phyloP scores from a whole-genome alignment of 176 grass and related monocot species.

The Carex parvula region DNA sequence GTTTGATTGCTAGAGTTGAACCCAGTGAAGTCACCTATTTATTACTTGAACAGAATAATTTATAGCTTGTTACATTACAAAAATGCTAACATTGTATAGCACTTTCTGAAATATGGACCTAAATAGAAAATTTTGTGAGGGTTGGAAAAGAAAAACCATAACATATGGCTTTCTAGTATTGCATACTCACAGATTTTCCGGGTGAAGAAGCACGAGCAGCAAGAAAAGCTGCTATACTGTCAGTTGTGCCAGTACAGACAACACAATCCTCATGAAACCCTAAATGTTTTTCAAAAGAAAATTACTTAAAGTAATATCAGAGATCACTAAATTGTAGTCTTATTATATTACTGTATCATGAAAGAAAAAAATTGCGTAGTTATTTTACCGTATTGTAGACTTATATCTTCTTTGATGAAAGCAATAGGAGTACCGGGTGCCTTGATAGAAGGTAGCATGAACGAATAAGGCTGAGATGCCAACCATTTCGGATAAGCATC shows the following conservation, averaged over 20 bases:
- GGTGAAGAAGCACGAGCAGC: constrained; percentile 46
- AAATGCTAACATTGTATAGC: not conserved
- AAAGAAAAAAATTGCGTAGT: constrained; percentile 1
- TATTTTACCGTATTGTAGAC: constrained; percentile 50
- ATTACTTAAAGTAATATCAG: constrained; percentile 21
- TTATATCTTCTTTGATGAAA: constrained; percentile 50
- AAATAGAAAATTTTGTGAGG: not conserved
- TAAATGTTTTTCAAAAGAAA: constrained; percentile 17
- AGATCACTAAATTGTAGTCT: constrained; percentile 39
- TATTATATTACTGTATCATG: constrained; percentile 9
- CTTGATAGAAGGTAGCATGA: constrained; percentile 55
- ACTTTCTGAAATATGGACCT: not conserved
- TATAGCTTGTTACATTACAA: not conserved
- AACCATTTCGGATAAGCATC: constrained; percentile 74
- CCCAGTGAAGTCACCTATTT: constrained; percentile 62
- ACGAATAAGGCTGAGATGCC: constrained; percentile 48
- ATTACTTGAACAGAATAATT: not conserved
- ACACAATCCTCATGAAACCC: constrained; percentile 48
- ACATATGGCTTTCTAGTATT: not conserved
- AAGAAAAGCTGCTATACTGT: constrained; percentile 79
- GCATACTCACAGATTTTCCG: constrained; percentile 55
- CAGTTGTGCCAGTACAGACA: constrained; percentile 66
- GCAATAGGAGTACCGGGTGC: constrained; percentile 50
- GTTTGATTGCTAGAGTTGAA: constrained; percentile 80
- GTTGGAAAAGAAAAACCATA: not conserved